These are phyloP conservation scores for Aspergillus persii DNA, from an alignment of 2,329 filamentous ascomycete genomes.

Conservation along the genomic window DNA sequence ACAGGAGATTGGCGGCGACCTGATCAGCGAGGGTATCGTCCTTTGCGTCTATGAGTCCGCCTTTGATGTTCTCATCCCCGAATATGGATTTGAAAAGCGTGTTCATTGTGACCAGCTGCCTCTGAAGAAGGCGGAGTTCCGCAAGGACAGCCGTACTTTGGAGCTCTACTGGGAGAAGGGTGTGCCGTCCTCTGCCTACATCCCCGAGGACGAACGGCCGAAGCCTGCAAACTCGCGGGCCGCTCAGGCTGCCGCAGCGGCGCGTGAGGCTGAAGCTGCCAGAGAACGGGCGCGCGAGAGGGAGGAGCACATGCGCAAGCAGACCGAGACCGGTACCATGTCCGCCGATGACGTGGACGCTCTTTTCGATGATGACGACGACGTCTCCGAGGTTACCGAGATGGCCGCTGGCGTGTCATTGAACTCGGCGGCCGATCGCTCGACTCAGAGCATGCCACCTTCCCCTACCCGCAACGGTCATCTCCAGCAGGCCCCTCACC, in stretches of 20 bases:
- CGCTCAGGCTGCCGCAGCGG: slow-evolving; percentile 71
- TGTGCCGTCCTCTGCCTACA: slow-evolving; percentile 89
- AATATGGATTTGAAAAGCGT: slow-evolving; percentile 98
- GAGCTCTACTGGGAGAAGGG: slow-evolving; percentile 99
- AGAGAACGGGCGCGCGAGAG: slow-evolving; percentile 79
- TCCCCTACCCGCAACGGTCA: slow-evolving; percentile 78
- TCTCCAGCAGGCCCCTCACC: slow-evolving; percentile 68
- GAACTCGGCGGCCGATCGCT: slow-evolving; percentile 67
- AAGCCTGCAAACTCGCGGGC: slow-evolving; percentile 76
- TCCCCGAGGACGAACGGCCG: slow-evolving; percentile 94
- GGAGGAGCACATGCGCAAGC: slow-evolving; percentile 86
- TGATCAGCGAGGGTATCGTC: slow-evolving; percentile 94
- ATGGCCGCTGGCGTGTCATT: slow-evolving; percentile 88
- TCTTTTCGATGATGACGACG: slow-evolving; percentile 91
- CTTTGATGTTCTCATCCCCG: slow-evolving; percentile 95
- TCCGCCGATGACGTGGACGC: slow-evolving; percentile 90
- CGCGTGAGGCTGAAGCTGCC: slow-evolving; percentile 76
- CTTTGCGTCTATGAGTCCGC: slow-evolving; percentile 97
- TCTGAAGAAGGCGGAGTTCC: slow-evolving; percentile 96
- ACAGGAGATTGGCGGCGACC: slow-evolving; percentile 80
- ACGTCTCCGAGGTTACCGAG: slow-evolving; percentile 83
- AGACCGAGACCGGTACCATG: slow-evolving; percentile 92
- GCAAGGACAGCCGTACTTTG: slow-evolving; percentile 90
- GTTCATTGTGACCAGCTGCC: slow-evolving; percentile 98
- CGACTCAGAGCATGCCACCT: slow-evolving; percentile 91